phyloP scores from a whole-genome alignment of 2,329 filamentous ascomycete genomes.

The Xylariaceae sp. region DNA sequence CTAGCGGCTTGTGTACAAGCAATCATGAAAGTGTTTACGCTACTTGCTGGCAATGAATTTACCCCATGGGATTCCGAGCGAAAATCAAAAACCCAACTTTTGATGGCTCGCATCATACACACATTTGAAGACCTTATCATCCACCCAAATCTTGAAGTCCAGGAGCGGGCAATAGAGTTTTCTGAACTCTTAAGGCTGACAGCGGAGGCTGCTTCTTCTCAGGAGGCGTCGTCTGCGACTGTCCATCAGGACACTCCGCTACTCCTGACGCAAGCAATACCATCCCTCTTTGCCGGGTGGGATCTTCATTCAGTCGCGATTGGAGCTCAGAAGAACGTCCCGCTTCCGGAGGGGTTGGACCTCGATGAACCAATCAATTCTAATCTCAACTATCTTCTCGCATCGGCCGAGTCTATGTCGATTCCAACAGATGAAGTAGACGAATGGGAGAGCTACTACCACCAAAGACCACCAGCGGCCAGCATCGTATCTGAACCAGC shows the following conservation, averaged over 20 bases:
- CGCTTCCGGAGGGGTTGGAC: slow-evolving; percentile 69
- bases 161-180: slow-evolving; percentile 91
- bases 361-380: slow-evolving; percentile 79
- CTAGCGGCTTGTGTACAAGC: slow-evolving; percentile 81
- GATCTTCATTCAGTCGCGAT: slow-evolving; percentile 88
- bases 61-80: slow-evolving; percentile 67
- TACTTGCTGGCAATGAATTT: slow-evolving; percentile 61
- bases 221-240: slow-evolving; percentile 53
- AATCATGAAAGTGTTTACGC: slow-evolving; percentile 77
- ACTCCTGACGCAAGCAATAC: slow-evolving; percentile 85
- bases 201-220: slow-evolving; percentile 70
- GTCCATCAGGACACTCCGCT: slow-evolving; percentile 66
- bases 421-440: slow-evolving; percentile 52
- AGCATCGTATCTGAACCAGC: slow-evolving; percentile 54
- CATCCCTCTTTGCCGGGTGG: slow-evolving; percentile 77
- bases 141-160: slow-evolving; percentile 87
- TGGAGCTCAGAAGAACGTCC: slow-evolving; percentile 81
- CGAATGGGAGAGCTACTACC: slow-evolving; percentile 65
- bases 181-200: slow-evolving; percentile 84
- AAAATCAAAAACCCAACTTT: slow-evolving; percentile 69
- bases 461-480: slow-evolving; percentile 48
- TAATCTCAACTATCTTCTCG: slow-evolving; percentile 64
- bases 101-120: slow-evolving; percentile 78
- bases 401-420: slow-evolving; percentile 47
- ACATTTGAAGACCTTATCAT: slow-evolving; percentile 73